Evolutionary conservation across 441 rosid genomes (phyloP), one percentile per base, ranked within the genome.

Genomic region (Daphne laureola): DNA sequence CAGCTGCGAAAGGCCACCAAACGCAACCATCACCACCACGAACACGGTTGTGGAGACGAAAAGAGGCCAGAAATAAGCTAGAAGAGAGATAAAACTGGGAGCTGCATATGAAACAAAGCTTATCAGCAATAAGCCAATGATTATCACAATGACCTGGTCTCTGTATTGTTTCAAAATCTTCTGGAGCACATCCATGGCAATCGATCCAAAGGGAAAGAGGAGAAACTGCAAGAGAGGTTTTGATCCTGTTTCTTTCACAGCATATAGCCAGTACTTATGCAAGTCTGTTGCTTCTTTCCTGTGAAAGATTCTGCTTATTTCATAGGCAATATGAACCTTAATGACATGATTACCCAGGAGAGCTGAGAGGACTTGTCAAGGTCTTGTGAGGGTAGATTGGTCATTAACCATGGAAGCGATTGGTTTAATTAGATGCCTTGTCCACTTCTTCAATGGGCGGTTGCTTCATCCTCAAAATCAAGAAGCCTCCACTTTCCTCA

Each of bases 51-150:
- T 84, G n/a, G 97, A 90, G 5, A 84, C 97, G 16, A 86, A 67
- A 63, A 86, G 90, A 61, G 94, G 97, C 91, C 87, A 78, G 67
- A 87, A 87, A 62, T 69, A 87, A 12, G 80, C 66, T 51, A 90
- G 63, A 62, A 82, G 55, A 65, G 67, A 46, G 49, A 83, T 42
- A 14, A 86, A 13, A 12, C 76, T 66, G 0, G 97, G 94, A 43
- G 86, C 80, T 52, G 69, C 78, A 52, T 78, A 73, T 55, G 72
- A 17, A 35, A 81, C 38, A 0, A 73, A 57, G 26, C 61, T 67
- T 35, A 80, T 14, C 6, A 67, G 3, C 12, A 70, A 4, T 17
- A 68, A 57, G 21, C 64, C 71, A 2, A 57, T 43, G 53, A 68
- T 59, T 55, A 74, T 78, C 18, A 62, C 11, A 17, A 57, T 61